Evolutionary conservation across 495 filamentous ascomycete genomes (phyloP).

Genomic region (Neurospora sp.): DNA sequence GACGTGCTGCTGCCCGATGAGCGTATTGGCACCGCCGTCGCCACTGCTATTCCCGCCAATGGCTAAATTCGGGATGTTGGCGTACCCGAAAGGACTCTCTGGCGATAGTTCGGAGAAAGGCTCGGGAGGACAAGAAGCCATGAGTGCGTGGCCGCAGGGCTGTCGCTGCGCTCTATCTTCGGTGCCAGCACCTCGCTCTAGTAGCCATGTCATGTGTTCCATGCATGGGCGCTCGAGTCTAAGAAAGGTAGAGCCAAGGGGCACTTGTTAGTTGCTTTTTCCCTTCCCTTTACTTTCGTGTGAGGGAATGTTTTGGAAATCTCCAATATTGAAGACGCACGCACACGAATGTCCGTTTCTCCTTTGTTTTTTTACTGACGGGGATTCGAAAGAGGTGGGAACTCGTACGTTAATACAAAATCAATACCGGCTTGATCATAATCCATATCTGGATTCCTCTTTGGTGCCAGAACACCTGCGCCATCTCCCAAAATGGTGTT

Average conservation of each 20-base stretch:
- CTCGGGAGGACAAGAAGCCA: slow-evolving; percentile 76
- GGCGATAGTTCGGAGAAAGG: slow-evolving; percentile 34
- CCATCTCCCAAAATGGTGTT: slow-evolving; percentile 8
- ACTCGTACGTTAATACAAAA: slow-evolving; percentile 88
- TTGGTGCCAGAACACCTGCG: slow-evolving; percentile 4
- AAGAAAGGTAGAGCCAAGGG: slow-evolving; percentile 9
- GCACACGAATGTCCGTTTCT: background rate
- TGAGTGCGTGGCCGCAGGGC: slow-evolving; percentile 70
- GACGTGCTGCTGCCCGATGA: background rate
- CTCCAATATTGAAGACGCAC: background rate
- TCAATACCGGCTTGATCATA: slow-evolving; percentile 88
- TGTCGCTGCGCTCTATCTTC: slow-evolving; percentile 25
- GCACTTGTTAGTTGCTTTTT: slow-evolving; percentile 11
- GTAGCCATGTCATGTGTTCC: slow-evolving; percentile 77
- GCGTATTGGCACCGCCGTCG: slow-evolving; percentile 5
- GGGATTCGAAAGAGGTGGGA: slow-evolving; percentile 11
- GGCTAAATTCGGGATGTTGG: slow-evolving; percentile 3
- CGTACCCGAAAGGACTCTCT: slow-evolving; percentile 42
- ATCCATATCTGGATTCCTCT: slow-evolving; percentile 46
- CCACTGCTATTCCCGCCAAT: background rate
- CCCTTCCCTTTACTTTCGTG: background rate
- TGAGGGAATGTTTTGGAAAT: background rate
- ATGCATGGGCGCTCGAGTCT: slow-evolving; percentile 94
- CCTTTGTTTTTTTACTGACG: background rate
- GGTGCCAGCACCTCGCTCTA: slow-evolving; percentile 45